Evolutionary conservation across 2,329 filamentous ascomycete genomes (phyloP).

Genomic region (Tolypocladium paradoxum): DNA sequence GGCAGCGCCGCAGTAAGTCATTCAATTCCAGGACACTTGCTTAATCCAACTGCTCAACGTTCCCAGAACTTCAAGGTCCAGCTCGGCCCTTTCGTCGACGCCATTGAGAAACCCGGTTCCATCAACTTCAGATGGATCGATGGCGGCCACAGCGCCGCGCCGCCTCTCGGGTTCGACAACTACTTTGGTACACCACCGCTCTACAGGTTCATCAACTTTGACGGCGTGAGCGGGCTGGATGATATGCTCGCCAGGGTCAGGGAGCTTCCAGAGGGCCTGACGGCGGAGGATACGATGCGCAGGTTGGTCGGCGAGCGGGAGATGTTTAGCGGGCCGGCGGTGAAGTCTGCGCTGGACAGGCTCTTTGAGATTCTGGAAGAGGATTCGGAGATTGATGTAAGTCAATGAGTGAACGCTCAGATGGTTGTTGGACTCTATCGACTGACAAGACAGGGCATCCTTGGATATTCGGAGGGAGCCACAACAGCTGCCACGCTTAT

Average conservation of each 20-base stretch:
- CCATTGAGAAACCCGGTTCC: slow-evolving; percentile 6
- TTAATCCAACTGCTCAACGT: background rate
- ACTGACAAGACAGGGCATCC: slow-evolving; percentile 29
- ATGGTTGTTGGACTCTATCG: no score
- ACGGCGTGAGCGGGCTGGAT: slow-evolving; percentile 29
- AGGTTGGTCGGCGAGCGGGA: slow-evolving; percentile 28
- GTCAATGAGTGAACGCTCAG: no score
- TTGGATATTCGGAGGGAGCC: slow-evolving; percentile 52
- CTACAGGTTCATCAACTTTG: slow-evolving; percentile 42
- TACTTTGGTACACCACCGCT: slow-evolving; percentile 46
- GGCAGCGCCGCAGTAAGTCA: slow-evolving; percentile 41
- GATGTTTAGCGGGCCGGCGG: slow-evolving; percentile 6
- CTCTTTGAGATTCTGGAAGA: slow-evolving; percentile 35
- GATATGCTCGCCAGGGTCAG: slow-evolving; percentile 40
- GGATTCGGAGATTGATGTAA: slow-evolving; percentile 19
- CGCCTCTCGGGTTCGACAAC: slow-evolving; percentile 42
- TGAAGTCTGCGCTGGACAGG: slow-evolving; percentile 8
- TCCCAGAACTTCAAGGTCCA: slow-evolving; percentile 45
- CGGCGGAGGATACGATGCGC: slow-evolving; percentile 45
- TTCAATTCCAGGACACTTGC: background rate
- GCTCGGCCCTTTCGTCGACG: slow-evolving; percentile 23
- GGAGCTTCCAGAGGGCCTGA: slow-evolving; percentile 40
- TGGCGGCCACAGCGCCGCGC: slow-evolving; percentile 36
- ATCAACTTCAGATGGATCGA: slow-evolving; percentile 38
- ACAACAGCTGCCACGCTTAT: slow-evolving; percentile 42